A percentile compares a stretch with the other conserved stretches of the same genome.
Conservation (phyloP, 2,329 filamentous ascomycete species). For the Cordyceps javanica region DNA sequence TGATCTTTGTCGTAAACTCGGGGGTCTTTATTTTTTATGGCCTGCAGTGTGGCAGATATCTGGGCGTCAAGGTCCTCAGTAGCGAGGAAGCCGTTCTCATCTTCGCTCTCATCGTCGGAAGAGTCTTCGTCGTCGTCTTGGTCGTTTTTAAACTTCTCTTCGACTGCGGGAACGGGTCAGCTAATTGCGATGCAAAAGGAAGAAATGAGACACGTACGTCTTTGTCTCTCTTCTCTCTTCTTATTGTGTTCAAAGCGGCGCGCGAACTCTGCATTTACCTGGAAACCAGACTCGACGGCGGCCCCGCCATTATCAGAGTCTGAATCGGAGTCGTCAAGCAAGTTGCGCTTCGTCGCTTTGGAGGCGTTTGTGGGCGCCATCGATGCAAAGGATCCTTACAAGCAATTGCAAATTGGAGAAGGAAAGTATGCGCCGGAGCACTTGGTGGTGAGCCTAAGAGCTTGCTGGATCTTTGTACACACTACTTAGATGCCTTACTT, state of each 20-base stretch:
- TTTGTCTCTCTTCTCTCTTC: slow-evolving; percentile 81
- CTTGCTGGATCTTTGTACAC: not conserved
- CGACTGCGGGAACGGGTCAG: slow-evolving; percentile 50
- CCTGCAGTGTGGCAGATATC: slow-evolving; percentile 79
- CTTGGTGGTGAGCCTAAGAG: not conserved
- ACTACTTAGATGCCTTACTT: no score
- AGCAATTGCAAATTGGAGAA: not conserved
- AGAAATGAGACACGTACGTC: slow-evolving; percentile 40
- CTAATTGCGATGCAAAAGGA: slow-evolving; percentile 16
- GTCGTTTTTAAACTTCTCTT: slow-evolving; percentile 69
- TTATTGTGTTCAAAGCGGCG: slow-evolving; percentile 93
- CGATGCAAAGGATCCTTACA: not conserved
- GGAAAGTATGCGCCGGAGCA: not conserved
- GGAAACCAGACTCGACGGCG: slow-evolving; percentile 48
- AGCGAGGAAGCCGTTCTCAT: slow-evolving; percentile 81
- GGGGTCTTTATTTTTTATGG: slow-evolving; percentile 86
- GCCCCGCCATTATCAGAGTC: slow-evolving; percentile 39
- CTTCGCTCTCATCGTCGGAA: slow-evolving; percentile 75
- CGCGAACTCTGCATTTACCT: slow-evolving; percentile 87
- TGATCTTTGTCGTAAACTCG: slow-evolving; percentile 75
- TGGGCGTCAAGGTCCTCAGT: slow-evolving; percentile 81
- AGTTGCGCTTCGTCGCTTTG: slow-evolving; percentile 39
- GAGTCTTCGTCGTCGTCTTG: slow-evolving; percentile 53
- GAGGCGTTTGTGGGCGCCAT: not conserved
- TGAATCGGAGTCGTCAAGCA: slow-evolving; percentile 52